A percentile compares a stretch with the other conserved stretches of the same genome.
Conservation (phyloP, 768 basidiomycete genomes). For the Trichaptum fuscoviolaceum region DNA sequence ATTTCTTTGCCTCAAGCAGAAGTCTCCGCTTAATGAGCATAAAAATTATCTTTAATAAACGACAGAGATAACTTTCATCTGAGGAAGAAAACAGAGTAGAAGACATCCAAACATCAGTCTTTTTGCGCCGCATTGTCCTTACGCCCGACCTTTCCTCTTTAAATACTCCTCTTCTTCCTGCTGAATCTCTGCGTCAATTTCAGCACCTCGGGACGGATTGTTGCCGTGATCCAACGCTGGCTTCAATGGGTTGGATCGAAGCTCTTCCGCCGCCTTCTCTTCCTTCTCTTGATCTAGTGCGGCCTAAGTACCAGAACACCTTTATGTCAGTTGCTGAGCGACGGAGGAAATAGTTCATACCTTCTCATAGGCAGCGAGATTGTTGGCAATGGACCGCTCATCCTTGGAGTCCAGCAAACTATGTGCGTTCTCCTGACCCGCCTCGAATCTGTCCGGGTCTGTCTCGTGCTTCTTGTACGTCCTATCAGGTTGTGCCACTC, state of each 20-base stretch:
- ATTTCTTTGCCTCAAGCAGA: too few species aligned
- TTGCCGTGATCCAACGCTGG: conserved; percentile 51
- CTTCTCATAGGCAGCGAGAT: not conserved
- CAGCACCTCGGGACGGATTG: conserved; percentile 51
- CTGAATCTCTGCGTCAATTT: conserved; percentile 53
- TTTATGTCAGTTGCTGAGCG: not conserved
- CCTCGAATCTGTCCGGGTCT: conserved; percentile 24
- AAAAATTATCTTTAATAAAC: too few species aligned
- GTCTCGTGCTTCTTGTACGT: conserved; percentile 19
- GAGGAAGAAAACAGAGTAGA: too few species aligned
- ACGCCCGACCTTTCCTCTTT: conserved; percentile 36
- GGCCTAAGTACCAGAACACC: conserved; percentile 9
- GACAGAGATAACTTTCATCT: too few species aligned
- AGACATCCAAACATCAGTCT: not conserved
- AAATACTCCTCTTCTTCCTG: conserved; percentile 45
- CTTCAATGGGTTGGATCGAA: conserved; percentile 39
- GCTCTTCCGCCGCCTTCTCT: conserved; percentile 24
- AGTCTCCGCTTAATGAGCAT: too few species aligned
- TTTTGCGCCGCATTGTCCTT: conserved; percentile 3
- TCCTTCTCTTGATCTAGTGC: conserved; percentile 27
- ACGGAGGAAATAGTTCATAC: not conserved
- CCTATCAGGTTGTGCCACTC: conserved; percentile 12
- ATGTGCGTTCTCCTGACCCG: conserved; percentile 30
- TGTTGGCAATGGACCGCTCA: conserved; percentile 7
- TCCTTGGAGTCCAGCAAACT: conserved; percentile 38